These are phyloP conservation scores for Carex arenaria DNA, from an alignment of 202 grass and related monocot species.

Conservation along the genomic window DNA sequence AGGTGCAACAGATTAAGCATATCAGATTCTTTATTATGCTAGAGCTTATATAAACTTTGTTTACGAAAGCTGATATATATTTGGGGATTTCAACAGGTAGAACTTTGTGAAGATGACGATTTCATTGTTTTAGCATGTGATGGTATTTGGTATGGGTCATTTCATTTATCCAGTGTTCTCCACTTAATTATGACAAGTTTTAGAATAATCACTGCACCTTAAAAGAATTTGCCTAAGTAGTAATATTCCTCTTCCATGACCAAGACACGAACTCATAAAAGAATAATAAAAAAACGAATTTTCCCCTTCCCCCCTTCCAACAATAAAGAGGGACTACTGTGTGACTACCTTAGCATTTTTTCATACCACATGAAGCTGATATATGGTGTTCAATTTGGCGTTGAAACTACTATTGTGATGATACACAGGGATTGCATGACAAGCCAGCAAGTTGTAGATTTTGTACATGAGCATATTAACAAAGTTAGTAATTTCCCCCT, in stretches of 20 bases:
- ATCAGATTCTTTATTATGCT: not conserved
- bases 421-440: slow-evolving; percentile 84
- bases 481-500: slow-evolving; percentile 35
- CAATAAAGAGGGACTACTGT: not conserved
- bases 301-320: not conserved
- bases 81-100: slow-evolving; percentile 38
- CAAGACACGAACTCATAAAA: too few species aligned
- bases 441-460: slow-evolving; percentile 84
- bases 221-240: not conserved
- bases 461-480: slow-evolving; percentile 55
- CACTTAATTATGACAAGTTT: not conserved
- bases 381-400: not conserved
- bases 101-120: slow-evolving; percentile 83
- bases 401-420: not conserved
- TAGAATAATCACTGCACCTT: not conserved
- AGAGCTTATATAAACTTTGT: not conserved
- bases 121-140: slow-evolving; percentile 96
- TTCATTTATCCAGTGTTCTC: not conserved
- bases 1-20: slow-evolving; percentile 27
- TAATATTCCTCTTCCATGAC: not conserved
- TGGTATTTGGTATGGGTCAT: slow-evolving; percentile 71
- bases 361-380: not conserved
- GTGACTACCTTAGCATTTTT: not conserved
- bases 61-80: slow-evolving; percentile 3
- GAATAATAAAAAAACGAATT: not conserved